These are phyloP conservation scores for Globisporangium takayamanum DNA, from an alignment of 352 stramenopile genomes.

Conservation along the genomic window DNA sequence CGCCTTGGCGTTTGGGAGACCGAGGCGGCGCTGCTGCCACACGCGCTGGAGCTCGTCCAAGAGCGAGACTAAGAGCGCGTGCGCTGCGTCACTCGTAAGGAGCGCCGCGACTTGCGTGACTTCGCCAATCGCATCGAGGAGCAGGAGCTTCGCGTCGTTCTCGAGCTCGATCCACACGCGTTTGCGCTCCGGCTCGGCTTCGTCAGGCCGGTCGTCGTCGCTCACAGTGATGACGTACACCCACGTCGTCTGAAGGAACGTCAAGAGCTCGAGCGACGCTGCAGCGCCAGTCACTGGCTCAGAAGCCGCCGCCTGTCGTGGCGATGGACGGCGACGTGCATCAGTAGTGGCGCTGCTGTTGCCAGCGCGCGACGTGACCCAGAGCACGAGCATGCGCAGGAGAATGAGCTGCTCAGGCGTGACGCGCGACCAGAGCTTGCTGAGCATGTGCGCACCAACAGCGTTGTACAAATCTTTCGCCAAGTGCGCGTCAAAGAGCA, in stretches of 20 bases:
- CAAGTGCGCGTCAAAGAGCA: constrained; percentile 44
- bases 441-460: constrained; percentile 68
- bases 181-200: constrained; percentile 53
- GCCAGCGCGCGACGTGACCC: constrained; percentile 23
- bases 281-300: constrained; percentile 10
- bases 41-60: constrained; percentile 53
- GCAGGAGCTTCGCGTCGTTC: constrained; percentile 66
- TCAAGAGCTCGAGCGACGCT: constrained; percentile 19
- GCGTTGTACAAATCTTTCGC: constrained; percentile 61
- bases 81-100: background rate
- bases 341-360: background rate
- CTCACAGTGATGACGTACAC: constrained; percentile 30
- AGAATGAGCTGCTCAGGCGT: constrained; percentile 79
- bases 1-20: background rate
- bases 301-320: background rate
- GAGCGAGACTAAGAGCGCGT: constrained; percentile 33
- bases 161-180: constrained; percentile 71
- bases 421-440: constrained; percentile 70
- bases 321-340: background rate
- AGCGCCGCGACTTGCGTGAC: constrained; percentile 25
- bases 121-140: constrained; percentile 65
- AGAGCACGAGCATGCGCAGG: constrained; percentile 70
- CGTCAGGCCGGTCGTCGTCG: constrained; percentile 52
- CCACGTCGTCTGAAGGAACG: constrained; percentile 56
- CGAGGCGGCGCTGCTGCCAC: constrained; percentile 38